phyloP scores from a whole-genome alignment of 192 early-diverging fungal species.

The Coemansia furcata region DNA sequence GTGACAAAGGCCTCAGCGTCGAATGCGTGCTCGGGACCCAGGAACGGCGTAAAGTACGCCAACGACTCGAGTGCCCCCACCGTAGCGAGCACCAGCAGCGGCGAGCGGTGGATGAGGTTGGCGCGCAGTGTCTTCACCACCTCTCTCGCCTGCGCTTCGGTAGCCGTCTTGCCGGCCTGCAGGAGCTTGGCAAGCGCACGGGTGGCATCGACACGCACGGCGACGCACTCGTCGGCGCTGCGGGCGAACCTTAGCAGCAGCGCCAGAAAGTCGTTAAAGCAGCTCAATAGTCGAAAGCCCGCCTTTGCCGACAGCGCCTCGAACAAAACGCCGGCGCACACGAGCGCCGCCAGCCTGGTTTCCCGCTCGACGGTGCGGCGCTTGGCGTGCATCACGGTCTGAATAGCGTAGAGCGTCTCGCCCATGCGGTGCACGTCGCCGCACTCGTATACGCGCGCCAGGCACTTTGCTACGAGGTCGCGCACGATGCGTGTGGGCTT shows the following conservation, averaged over 20 bases:
- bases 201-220: constrained; percentile 68
- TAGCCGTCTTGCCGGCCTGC: constrained; percentile 68
- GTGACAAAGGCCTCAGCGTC: constrained; percentile 26
- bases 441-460: constrained; percentile 31
- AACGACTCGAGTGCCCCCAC: constrained; percentile 22
- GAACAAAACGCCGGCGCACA: constrained; percentile 74
- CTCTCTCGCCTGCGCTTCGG: constrained; percentile 71
- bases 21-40: constrained; percentile 2
- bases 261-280: constrained; percentile 46
- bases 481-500: constrained; percentile 31
- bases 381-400: constrained; percentile 11
- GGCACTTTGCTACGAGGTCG: constrained; percentile 28
- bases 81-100: constrained; percentile 38
- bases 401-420: constrained; percentile 31
- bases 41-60: constrained; percentile 15
- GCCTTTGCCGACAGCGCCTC: constrained; percentile 58
- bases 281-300: constrained; percentile 51
- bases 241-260: constrained; percentile 16
- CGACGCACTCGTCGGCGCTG: constrained; percentile 33
- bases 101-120: constrained; percentile 70
- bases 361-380: constrained; percentile 10
- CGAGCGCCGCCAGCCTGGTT: constrained; percentile 57
- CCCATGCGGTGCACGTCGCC: constrained; percentile 44
- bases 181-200: constrained; percentile 63
- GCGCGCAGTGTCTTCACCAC: constrained; percentile 61